Evolutionary conservation across 2,329 filamentous ascomycete species (phyloP), one percentile per base, ranked within the genome.

Genomic region (Trichoderma asperellum): DNA sequence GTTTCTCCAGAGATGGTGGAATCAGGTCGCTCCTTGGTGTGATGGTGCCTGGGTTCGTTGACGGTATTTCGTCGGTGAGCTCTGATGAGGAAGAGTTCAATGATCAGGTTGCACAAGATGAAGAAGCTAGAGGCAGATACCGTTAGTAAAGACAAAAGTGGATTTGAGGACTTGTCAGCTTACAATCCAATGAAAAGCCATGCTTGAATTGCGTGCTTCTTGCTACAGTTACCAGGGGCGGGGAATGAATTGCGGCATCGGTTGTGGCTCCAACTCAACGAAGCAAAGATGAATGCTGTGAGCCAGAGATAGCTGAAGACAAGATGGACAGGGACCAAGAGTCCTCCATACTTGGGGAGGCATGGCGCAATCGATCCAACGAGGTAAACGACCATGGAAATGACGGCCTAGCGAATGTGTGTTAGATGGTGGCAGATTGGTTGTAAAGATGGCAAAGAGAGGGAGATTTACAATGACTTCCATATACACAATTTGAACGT

Each of bases 251-350:
- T 10, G 11, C 24, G 37, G 29, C 73, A 74, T 8, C 71, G 61
- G 24, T 56, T 43, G 7, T 71, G 69, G 16, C 69, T 70, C 72
- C 74, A 76, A 47, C 74, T 72, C 24, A 74, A 66, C 1, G 73
- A 69, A 8, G 74, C 60, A 58, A 76, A 75, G 70, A 75, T 73
- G 59, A 76, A 75, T 8, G 73, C 68, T 4, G 73, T 74, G 55
- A 76, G 71, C 75, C 74, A 76, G 0, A 76, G 72, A 49, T 75
- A 76, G 35, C 73, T 75, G 29, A 75, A 73, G 53, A 72, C 62
- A 11, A 75, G 60, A 60, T 74, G 73, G 2, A 73, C 5, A 1
- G 73, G 73, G 52, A 71, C 37, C 1, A 76, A 43, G 2, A 70
- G 53, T 2, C 75, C 74, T 14, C 68, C 59, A 35, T 75, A 76